Base-by-base conservation (phyloP, 2,329 filamentous ascomycete species). In the Grosmannia clavigera region DNA sequence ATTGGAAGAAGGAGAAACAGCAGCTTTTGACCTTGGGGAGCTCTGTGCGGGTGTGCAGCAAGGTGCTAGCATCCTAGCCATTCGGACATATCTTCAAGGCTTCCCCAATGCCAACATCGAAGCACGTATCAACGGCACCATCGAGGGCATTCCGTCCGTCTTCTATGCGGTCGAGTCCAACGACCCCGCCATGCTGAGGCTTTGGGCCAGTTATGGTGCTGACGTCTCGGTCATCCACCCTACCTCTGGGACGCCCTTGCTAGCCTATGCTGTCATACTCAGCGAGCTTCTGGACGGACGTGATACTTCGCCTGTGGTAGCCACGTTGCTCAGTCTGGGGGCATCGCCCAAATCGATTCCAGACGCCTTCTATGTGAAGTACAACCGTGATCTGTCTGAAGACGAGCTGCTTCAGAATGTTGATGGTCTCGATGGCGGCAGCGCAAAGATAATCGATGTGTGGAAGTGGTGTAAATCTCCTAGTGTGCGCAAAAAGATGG, bases 151-250 rank as follows among this genome's bases (percentile, higher is more conserved):
- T 16, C 59, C 59, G 6, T 61, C 61, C 14, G 57, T 63, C 14
- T 63, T 63, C 35, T 63, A 61, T 51, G 61, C 43, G 14, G 59
- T 59, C n/a, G 54, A 58, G 59, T 35, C 54, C 22, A 58, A 61
- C n/a, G 35, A 62, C 22, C 19, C 59, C 14, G 27, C 57, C 10
- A 3, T 61, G 29, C 40, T 62, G 57, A 53, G 57, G 10, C 61
- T 62, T 7, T 62, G 61, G 61, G 25, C 50, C 12, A 29, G 33
- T 29, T 61, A 61, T 31, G 59, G 57, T 3, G 60, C 57, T 33
- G n/a, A 59, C 38, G 25, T 57, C 7, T 54, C 54, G 3, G 54
- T n/a, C 29, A n/a, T 57, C 1, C 57, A 61, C 27, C 46, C 57
- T 3, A n/a, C 43, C 2, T 38, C 12, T 4, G 54, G 54, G 4